phyloP scores from a whole-genome alignment of 768 basidiomycete species.

The Pleurotus ostreatus region DNA sequence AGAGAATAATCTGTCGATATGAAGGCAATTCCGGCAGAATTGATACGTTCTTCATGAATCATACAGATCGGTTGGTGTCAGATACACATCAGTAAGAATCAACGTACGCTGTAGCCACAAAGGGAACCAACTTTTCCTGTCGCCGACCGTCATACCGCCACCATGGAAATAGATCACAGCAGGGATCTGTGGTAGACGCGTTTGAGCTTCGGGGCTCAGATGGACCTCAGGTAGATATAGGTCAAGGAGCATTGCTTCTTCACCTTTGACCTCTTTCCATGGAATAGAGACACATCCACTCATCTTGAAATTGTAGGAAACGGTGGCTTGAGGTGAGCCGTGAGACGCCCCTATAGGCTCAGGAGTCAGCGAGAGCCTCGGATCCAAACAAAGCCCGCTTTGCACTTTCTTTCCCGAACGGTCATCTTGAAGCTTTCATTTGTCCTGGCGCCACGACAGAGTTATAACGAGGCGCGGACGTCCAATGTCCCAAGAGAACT shows the following conservation, averaged over 20 bases:
- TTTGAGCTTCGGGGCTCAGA: neutral
- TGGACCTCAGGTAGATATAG: slow-evolving; percentile 21
- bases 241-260: slow-evolving; percentile 24
- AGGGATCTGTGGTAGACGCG: slow-evolving; percentile 18
- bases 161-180: slow-evolving; percentile 45
- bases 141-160: slow-evolving; percentile 60
- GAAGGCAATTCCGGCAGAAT: slow-evolving; percentile 47
- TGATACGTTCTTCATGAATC: slow-evolving; percentile 36
- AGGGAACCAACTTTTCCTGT: slow-evolving; percentile 60
- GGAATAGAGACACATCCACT: slow-evolving; percentile 4
- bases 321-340: too few species aligned
- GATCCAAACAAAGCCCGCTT: too few species aligned
- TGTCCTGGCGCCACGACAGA: too few species aligned
- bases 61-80: slow-evolving; percentile 11
- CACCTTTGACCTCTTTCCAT: slow-evolving; percentile 28
- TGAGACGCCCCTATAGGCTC: too few species aligned
- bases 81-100: neutral
- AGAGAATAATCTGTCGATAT: slow-evolving; percentile 64
- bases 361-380: too few species aligned
- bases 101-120: slow-evolving; percentile 54
- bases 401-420: slow-evolving; percentile 7
- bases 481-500: too few species aligned
- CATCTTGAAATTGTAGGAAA: too few species aligned
- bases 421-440: slow-evolving; percentile 9
- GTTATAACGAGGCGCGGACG: too few species aligned